A percentile compares a stretch with the other conserved stretches of the same genome.
Evolutionary conservation across 2,329 filamentous ascomycete genomes (phyloP).

Genomic region (Verticillium nubilum): DNA sequence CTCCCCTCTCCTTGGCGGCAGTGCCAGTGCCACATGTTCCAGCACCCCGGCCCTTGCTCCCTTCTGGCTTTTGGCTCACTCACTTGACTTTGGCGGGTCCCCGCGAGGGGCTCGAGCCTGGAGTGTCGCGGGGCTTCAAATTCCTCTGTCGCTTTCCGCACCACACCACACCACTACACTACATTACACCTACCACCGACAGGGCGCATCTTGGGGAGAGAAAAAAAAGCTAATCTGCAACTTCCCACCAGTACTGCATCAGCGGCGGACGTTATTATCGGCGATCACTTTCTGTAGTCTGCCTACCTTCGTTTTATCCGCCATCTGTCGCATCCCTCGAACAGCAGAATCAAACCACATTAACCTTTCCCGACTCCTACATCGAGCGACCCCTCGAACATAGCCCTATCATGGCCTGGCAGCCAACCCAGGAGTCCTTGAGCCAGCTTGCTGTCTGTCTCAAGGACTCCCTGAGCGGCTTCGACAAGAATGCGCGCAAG

Average conservation of each 20-base stretch:
- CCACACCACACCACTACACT: neutral
- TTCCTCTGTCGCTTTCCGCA: neutral
- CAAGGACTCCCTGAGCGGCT: slow-evolving; percentile 84
- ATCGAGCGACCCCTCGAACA: slow-evolving; percentile 8
- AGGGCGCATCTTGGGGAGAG: neutral
- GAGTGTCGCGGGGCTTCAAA: neutral
- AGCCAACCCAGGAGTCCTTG: slow-evolving; percentile 81
- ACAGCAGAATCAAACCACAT: neutral
- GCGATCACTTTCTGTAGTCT: neutral
- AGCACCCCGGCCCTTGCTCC: neutral
- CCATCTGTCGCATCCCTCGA: neutral
- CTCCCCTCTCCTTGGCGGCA: neutral
- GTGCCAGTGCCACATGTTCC: neutral
- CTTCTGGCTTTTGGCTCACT: neutral
- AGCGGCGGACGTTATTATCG: neutral
- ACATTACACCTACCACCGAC: neutral
- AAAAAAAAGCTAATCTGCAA: neutral
- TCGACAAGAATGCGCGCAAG: slow-evolving; percentile 75
- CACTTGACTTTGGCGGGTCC: neutral
- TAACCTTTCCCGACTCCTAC: slow-evolving; percentile 1
- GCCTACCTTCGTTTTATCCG: neutral
- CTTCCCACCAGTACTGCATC: neutral
- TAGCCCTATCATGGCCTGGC: slow-evolving; percentile 72
- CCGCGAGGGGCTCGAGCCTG: neutral
- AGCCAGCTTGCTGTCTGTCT: slow-evolving; percentile 84